A percentile compares a stretch with the other conserved stretches of the same genome.
These are phyloP conservation scores for Lentinus tigrinus DNA, from an alignment of 768 basidiomycete genomes.

Conservation along the genomic window DNA sequence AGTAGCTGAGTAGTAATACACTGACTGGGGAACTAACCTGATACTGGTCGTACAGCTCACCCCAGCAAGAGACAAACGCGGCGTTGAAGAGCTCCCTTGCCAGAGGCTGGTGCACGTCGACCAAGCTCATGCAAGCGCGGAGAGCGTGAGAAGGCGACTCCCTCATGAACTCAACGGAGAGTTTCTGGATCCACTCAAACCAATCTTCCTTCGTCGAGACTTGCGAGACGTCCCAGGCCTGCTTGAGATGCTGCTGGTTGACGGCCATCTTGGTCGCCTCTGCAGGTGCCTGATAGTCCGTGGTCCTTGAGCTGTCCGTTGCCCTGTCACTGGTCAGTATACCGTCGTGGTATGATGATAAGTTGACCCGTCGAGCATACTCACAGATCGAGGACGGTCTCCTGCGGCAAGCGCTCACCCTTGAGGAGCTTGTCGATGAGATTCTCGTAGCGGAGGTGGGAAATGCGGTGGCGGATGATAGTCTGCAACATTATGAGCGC, in stretches of 20 bases:
- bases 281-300: conserved; percentile 73
- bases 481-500: conserved; percentile 46
- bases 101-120: conserved; percentile 87
- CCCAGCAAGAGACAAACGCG: conserved; percentile 97
- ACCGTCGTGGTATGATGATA: conserved; percentile 52
- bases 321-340: conserved; percentile 37
- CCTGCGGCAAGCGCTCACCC: conserved; percentile 89
- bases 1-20: neutral
- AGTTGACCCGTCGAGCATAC: neutral
- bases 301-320: conserved; percentile 58
- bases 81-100: conserved; percentile 97
- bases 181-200: conserved; percentile 91
- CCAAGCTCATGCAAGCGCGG: conserved; percentile 91
- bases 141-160: conserved; percentile 98
- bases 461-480: conserved; percentile 70
- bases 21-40: conserved; percentile 54
- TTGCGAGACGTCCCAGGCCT: conserved; percentile 89
- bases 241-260: conserved; percentile 95
- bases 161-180: conserved; percentile 95
- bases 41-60: conserved; percentile 92
- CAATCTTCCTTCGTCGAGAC: conserved; percentile 83
- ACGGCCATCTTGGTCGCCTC: conserved; percentile 89
- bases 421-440: conserved; percentile 86
- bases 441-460: conserved; percentile 82
- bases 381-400: conserved; percentile 31